A percentile compares a stretch with the other conserved stretches of the same genome.
phyloP scores from a whole-genome alignment of 106 monocot genomes.

The Cymbidium sinense region DNA sequence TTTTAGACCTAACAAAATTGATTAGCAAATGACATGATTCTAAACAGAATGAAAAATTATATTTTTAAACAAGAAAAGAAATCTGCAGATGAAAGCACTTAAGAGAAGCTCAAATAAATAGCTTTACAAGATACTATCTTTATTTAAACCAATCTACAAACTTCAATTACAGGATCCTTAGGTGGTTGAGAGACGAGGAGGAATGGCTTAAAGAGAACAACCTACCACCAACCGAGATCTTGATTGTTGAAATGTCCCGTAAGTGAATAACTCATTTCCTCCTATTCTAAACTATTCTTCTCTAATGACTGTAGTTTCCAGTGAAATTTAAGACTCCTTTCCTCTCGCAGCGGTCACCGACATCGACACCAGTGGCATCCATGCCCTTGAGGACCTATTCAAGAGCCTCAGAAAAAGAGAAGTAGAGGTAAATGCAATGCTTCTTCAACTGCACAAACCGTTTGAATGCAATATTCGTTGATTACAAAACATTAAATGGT shows the following conservation, averaged over 20 bases:
- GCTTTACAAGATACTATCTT: neutral
- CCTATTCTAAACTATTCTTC: no score
- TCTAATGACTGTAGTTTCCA: neutral
- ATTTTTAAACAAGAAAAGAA: neutral
- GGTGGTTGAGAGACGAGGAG: conserved; percentile 66
- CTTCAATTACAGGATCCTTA: conserved; percentile 34
- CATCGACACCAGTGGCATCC: conserved; percentile 54
- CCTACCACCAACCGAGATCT: conserved; percentile 26
- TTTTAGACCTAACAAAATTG: neutral
- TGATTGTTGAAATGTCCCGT: conserved; percentile 63
- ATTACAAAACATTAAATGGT: neutral
- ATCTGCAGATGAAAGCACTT: neutral
- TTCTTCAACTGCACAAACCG: neutral
- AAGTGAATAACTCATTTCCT: conserved; percentile 9
- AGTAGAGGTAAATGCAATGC: conserved; percentile 24
- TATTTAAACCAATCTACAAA: neutral
- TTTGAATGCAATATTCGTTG: neutral
- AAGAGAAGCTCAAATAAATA: neutral
- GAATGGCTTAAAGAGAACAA: conserved; percentile 19
- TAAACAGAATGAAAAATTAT: neutral
- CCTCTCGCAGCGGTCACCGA: conserved; percentile 39
- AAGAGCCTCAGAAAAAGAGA: conserved; percentile 40
- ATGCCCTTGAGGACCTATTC: conserved; percentile 41
- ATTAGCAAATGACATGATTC: neutral
- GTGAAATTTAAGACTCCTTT: neutral